Evolutionary conservation across 2,329 filamentous ascomycete genomes (phyloP).

Genomic region (Fusarium torreyae): DNA sequence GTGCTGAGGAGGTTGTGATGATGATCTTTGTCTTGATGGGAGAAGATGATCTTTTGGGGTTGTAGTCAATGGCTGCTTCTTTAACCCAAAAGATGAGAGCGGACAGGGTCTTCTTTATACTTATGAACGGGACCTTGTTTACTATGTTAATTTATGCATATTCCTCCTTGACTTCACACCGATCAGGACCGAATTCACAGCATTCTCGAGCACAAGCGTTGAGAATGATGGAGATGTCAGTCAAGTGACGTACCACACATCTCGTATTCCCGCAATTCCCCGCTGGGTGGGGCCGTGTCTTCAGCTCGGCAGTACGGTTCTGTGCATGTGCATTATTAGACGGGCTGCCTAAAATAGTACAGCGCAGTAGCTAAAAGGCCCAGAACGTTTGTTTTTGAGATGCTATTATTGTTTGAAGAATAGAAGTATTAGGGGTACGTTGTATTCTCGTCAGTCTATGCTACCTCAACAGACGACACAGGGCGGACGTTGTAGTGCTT

Average conservation of each 20-base stretch:
- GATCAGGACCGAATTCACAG: conserved; percentile 34
- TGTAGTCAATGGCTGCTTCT: conserved; percentile 20
- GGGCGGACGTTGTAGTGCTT: not conserved
- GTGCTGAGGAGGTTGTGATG: conserved; percentile 17
- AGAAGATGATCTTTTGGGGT: conserved; percentile 26
- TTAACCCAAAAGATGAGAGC: conserved; percentile 12
- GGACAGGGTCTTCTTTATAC: conserved; percentile 39
- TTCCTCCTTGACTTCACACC: not conserved
- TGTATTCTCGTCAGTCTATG: conserved; percentile 14
- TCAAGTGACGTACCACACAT: conserved; percentile 49
- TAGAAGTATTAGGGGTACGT: conserved; percentile 29
- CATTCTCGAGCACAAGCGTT: conserved; percentile 35
- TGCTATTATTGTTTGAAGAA: not conserved
- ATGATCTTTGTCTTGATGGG: conserved; percentile 38
- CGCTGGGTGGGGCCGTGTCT: conserved; percentile 15
- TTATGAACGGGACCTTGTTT: not conserved
- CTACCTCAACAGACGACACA: conserved; percentile 21
- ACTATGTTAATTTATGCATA: conserved; percentile 7
- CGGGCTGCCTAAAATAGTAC: conserved; percentile 27
- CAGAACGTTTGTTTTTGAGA: conserved; percentile 13
- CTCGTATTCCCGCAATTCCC: conserved; percentile 47
- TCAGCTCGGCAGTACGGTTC: conserved; percentile 32
- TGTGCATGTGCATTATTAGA: conserved; percentile 16
- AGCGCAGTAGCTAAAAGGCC: conserved; percentile 5
- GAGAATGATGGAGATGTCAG: conserved; percentile 28